Conservation (phyloP, 2,329 filamentous ascomycete genomes). For the Camillea tinctor region DNA sequence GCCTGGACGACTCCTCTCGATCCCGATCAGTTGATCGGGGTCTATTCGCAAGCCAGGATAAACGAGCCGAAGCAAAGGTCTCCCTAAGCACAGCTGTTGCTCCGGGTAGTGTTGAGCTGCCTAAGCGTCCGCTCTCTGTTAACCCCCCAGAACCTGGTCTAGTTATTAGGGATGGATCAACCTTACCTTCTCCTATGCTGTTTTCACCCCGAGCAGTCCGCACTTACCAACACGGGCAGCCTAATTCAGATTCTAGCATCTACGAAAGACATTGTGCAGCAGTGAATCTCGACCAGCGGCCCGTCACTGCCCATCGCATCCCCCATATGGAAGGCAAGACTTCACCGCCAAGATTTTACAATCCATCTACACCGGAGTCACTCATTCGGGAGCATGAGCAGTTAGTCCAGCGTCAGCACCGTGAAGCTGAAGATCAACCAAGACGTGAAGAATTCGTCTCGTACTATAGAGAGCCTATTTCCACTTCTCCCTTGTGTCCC, state of each 20-base stretch:
- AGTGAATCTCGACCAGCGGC: slow-evolving; percentile 43
- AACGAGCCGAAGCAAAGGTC: slow-evolving; percentile 63
- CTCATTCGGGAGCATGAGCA: slow-evolving; percentile 38
- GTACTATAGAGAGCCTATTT: slow-evolving; percentile 8
- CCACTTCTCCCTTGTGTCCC: not conserved
- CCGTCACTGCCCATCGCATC: slow-evolving; percentile 47
- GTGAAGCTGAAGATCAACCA: slow-evolving; percentile 34
- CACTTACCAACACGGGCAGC: slow-evolving; percentile 43
- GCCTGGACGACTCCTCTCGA: slow-evolving; percentile 48
- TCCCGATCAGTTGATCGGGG: slow-evolving; percentile 64
- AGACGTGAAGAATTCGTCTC: slow-evolving; percentile 27
- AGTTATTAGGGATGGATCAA: slow-evolving; percentile 19
- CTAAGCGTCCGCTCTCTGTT: slow-evolving; percentile 45
- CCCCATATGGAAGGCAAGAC: slow-evolving; percentile 39
- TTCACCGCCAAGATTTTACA: slow-evolving; percentile 35
- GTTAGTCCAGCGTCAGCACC: slow-evolving; percentile 32
- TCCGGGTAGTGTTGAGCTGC: slow-evolving; percentile 57
- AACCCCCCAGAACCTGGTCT: slow-evolving; percentile 43
- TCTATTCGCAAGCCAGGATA: slow-evolving; percentile 58
- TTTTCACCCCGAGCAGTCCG: slow-evolving; percentile 39
- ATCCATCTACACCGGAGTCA: slow-evolving; percentile 40
- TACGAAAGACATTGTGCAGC: slow-evolving; percentile 35
- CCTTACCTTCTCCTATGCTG: slow-evolving; percentile 38
- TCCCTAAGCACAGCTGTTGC: slow-evolving; percentile 61
- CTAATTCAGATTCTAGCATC: slow-evolving; percentile 46